Evolutionary conservation across 441 rosid genomes (phyloP).

Genomic region (Biscutella auriculata): DNA sequence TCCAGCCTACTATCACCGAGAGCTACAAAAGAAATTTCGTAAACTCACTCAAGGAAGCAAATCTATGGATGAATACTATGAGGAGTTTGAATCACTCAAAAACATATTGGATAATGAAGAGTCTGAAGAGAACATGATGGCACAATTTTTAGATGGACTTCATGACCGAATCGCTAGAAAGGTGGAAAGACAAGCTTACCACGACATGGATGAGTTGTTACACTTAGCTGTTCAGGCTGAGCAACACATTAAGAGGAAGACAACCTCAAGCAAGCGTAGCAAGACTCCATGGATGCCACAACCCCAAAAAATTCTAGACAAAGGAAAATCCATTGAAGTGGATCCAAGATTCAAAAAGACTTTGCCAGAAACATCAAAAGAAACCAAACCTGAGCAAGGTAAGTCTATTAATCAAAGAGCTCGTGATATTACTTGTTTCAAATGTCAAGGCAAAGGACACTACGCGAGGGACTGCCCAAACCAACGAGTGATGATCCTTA

Average conservation of each 20-base stretch:
- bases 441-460: neutral
- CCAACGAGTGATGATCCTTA: neutral
- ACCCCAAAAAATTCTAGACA: neutral
- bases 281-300: neutral
- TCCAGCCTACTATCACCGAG: neutral
- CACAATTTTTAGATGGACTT: neutral
- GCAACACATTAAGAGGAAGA: neutral
- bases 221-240: neutral
- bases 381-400: neutral
- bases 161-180: neutral
- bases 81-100: neutral
- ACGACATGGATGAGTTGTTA: neutral
- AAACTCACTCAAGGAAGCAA: neutral
- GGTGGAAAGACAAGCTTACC: neutral
- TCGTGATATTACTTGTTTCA: neutral
- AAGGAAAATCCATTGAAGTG: neutral
- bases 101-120: neutral
- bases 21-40: neutral
- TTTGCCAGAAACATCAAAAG: neutral
- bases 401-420: neutral
- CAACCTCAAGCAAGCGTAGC: neutral
- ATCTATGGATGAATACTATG: neutral
- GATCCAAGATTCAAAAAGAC: neutral
- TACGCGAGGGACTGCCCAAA: neutral
- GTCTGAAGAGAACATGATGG: neutral